Conservation (phyloP, 768 basidiomycete species). For the Lentinula raphanica region DNA sequence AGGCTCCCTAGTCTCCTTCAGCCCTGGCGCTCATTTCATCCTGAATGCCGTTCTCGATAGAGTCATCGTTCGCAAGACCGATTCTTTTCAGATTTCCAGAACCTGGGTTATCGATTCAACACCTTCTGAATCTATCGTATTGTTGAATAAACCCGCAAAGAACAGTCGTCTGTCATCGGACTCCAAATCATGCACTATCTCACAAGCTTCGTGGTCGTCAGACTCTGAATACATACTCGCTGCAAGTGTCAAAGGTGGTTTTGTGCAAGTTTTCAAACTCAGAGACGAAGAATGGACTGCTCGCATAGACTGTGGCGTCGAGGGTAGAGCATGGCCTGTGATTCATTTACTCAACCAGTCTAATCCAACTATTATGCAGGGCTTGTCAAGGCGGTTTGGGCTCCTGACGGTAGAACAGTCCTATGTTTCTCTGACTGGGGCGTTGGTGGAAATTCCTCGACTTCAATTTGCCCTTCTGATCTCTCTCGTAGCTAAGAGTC, state of each 20-base stretch:
- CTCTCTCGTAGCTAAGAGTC: constrained; percentile 60
- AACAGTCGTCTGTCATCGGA: constrained; percentile 18
- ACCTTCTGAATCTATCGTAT: constrained; percentile 43
- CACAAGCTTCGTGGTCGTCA: constrained; percentile 79
- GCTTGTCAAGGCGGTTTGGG: constrained; percentile 86
- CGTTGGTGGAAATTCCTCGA: constrained; percentile 46
- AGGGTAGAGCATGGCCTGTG: constrained; percentile 58
- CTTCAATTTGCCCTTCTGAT: constrained; percentile 3
- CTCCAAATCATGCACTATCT: constrained; percentile 43
- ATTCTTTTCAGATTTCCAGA: constrained; percentile 77
- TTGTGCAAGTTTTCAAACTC: constrained; percentile 75
- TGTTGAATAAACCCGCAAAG: constrained; percentile 33
- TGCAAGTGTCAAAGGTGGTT: constrained; percentile 64
- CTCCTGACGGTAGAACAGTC: constrained; percentile 75
- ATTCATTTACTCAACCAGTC: background rate
- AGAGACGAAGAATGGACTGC: constrained; percentile 76
- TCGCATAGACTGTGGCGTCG: constrained; percentile 73
- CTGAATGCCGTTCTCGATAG: constrained; percentile 75
- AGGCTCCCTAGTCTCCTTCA: constrained; percentile 67
- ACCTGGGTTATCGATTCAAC: constrained; percentile 68
- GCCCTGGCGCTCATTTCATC: constrained; percentile 83
- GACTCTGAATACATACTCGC: constrained; percentile 86
- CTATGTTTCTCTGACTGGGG: constrained; percentile 93
- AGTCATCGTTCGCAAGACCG: constrained; percentile 77
- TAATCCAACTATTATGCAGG: constrained; percentile 33